Base-by-base conservation (phyloP, 2,329 filamentous ascomycete species). In the Diaporthe vaccinii region DNA sequence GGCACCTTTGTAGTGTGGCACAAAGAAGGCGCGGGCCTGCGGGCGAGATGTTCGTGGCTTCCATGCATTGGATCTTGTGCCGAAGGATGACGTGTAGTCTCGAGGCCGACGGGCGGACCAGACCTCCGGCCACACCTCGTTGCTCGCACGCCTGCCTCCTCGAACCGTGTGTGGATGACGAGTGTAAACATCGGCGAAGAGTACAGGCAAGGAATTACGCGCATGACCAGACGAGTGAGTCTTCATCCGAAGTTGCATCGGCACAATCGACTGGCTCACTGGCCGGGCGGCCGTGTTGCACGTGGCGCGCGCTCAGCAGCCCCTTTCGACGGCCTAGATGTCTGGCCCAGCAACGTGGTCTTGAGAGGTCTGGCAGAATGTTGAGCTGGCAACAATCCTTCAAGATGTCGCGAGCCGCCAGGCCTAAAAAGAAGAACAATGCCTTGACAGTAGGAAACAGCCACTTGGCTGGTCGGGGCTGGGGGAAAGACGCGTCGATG, bases 231-330 rank as follows among this genome's bases (percentile, higher is more conserved):
- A 46, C 41, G 57, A 22, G 31, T 5, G 2, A 25, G 10, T 39
- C 41, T 36, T 61, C 69, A 49, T 61, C 69, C 39, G 39, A 49
- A 25, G 55, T 49, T 25, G 28, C 34, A 7, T 44, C 36, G 53
- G 17, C 51, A 44, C 39, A 17, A 51, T 55, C 46, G 59, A 68
- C 69, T 72, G 68, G 74, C 41, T 36, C 12, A 53, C 36, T 36
- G 65, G 31, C 41, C 44, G 41, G 70, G 61, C 17, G 28, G 28
- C 15, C 46, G 53, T 73, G 74, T 65, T 17, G 70, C 69, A 75
- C 41, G 68, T 75, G 74, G 74, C 68, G 74, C 74, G 74, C 74
- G 74, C 74, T 67, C 58, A 58, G 20, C 15, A 46, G n/a, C 39
- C 25, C 59, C 25, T 49, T 31, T 41, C 20, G 4, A 34, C 20